Percentiles rank a stretch among this genome's conserved stretches.
These are phyloP conservation scores for Pestalotiopsis fici DNA, from an alignment of 2,329 filamentous ascomycete species.

Conservation along the genomic window DNA sequence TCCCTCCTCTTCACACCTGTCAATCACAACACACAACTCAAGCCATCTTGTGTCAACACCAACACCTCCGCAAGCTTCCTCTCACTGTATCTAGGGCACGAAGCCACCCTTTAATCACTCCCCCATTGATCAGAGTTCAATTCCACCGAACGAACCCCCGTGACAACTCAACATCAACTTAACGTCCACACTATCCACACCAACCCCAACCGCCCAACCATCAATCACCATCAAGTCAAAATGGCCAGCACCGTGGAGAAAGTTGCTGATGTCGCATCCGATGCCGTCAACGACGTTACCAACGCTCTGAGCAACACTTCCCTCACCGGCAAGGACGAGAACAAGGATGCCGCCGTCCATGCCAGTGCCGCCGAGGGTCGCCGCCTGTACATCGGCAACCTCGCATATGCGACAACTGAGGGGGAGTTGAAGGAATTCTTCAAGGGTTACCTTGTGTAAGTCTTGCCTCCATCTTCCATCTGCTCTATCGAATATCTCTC, in stretches of 20 bases:
- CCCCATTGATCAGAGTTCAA: conserved; percentile 75
- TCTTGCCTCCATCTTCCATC: not conserved
- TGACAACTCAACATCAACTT: conserved; percentile 8
- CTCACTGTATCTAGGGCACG: conserved; percentile 71
- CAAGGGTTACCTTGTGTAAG: conserved; percentile 99
- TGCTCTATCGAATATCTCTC: not conserved
- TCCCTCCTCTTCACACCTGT: conserved; percentile 35
- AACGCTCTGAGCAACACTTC: conserved; percentile 72
- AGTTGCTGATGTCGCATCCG: conserved; percentile 64
- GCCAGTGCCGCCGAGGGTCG: conserved; percentile 98
- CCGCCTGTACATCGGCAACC: conserved; percentile 99
- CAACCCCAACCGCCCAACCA: conserved; percentile 28
- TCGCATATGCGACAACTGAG: conserved; percentile 99
- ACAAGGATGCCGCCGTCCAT: conserved; percentile 78
- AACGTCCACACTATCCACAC: conserved; percentile 31
- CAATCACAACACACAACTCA: conserved; percentile 38
- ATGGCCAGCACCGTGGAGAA: conserved; percentile 87
- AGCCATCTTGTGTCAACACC: conserved; percentile 37
- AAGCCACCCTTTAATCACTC: conserved; percentile 74
- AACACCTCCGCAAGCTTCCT: conserved; percentile 42
- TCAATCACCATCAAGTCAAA: conserved; percentile 47
- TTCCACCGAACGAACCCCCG: conserved; percentile 29
- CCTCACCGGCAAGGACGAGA: conserved; percentile 61
- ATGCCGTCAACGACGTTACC: conserved; percentile 79
- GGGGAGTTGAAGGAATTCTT: conserved; percentile 99